phyloP scores from a whole-genome alignment of 2,329 filamentous ascomycete species.

The Trichoderma aggressivum region DNA sequence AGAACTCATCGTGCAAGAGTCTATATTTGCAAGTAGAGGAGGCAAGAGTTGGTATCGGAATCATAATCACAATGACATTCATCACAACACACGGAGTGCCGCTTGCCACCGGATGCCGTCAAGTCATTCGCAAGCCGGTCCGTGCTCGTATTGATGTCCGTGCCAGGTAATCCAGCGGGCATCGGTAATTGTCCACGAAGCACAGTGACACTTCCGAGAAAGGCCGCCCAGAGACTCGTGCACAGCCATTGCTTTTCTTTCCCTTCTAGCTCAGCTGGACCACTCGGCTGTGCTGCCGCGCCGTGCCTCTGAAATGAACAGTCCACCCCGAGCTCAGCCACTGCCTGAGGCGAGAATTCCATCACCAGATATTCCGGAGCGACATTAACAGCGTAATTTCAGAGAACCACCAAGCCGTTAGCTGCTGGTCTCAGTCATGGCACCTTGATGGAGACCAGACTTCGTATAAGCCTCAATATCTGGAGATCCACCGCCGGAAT shows the following conservation, averaged over 20 bases:
- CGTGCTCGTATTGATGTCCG: slow-evolving; percentile 7
- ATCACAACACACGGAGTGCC: neutral
- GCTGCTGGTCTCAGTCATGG: neutral
- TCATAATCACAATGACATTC: neutral
- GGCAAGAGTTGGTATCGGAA: neutral
- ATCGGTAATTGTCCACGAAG: slow-evolving; percentile 9
- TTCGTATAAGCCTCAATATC: slow-evolving; percentile 5
- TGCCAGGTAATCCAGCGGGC: neutral
- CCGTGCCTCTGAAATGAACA: slow-evolving; percentile 8
- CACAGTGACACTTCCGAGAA: neutral
- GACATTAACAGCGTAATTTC: slow-evolving; percentile 6
- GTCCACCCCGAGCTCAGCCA: neutral
- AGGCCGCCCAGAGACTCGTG: slow-evolving; percentile 10
- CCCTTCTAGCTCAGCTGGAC: neutral
- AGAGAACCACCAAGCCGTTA: neutral
- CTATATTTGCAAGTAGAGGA: neutral
- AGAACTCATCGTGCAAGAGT: neutral
- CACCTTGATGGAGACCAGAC: neutral
- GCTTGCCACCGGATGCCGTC: neutral
- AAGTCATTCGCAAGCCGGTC: neutral
- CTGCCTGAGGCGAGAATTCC: neutral
- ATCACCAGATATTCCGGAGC: neutral
- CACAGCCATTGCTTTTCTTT: neutral
- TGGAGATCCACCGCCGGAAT: slow-evolving; percentile 3
- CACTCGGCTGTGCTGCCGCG: slow-evolving; percentile 17